Conservation (phyloP, 1,139 yeast species). For the Kurtzmaniella quercitrusa region DNA sequence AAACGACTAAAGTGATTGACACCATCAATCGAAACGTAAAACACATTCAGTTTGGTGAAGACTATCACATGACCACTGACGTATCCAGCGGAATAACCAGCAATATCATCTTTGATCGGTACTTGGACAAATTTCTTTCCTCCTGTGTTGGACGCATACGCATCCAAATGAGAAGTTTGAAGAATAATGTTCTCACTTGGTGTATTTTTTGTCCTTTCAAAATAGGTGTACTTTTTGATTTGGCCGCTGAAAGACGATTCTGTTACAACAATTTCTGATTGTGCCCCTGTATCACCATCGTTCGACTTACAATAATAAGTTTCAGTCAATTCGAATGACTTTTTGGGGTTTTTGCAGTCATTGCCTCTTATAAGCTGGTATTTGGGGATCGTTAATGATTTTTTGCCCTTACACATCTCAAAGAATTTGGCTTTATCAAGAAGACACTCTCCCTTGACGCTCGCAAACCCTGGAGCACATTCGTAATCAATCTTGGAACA, state of each 20-base stretch:
- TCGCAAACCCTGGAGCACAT: conserved; percentile 59
- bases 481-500: conserved; percentile 71
- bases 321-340: not conserved
- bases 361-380: conserved; percentile 49
- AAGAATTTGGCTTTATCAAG: conserved; percentile 39
- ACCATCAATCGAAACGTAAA: conserved; percentile 64
- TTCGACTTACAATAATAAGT: conserved; percentile 7
- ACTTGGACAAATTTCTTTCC: conserved; percentile 58
- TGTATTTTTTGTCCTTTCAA: conserved; percentile 38
- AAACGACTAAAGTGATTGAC: conserved; percentile 51
- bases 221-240: conserved; percentile 54
- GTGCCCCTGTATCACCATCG: conserved; percentile 24
- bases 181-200: conserved; percentile 72
- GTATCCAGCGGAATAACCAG: conserved; percentile 56
- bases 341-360: conserved; percentile 31
- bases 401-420: conserved; percentile 21
- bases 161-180: conserved; percentile 46
- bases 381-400: conserved; percentile 24
- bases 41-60: conserved; percentile 45
- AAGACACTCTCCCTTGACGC: conserved; percentile 49
- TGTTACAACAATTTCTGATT: conserved; percentile 18
- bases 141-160: conserved; percentile 73
- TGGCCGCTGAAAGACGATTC: conserved; percentile 36
- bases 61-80: conserved; percentile 64
- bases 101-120: conserved; percentile 45